These are phyloP conservation scores for Teunomyces cretensis DNA, from an alignment of 805 yeast species.

Conservation along the genomic window DNA sequence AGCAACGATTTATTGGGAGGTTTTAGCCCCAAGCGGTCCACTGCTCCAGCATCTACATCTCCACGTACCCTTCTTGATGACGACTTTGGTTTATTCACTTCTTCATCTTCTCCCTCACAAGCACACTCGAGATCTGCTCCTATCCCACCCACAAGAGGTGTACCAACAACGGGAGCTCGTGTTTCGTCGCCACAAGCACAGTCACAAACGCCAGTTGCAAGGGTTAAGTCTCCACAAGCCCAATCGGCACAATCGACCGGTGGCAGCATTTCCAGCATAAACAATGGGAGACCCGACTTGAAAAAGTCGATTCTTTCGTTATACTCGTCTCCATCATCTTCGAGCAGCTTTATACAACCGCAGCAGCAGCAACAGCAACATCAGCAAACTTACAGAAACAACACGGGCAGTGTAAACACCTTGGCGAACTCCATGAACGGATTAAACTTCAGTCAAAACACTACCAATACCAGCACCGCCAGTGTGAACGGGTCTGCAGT, in stretches of 20 bases:
- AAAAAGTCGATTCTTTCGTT: constrained; percentile 89
- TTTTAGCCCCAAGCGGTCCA: background rate
- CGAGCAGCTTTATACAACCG: constrained; percentile 35
- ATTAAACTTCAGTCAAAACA: constrained; percentile 14
- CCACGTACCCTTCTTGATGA: constrained; percentile 29
- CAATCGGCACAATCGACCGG: constrained; percentile 38
- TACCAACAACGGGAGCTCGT: constrained; percentile 6
- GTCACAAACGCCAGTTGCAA: constrained; percentile 3
- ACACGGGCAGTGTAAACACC: constrained; percentile 9
- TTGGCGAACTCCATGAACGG: constrained; percentile 21
- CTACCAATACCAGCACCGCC: background rate
- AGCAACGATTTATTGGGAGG: background rate
- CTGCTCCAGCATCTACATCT: background rate
- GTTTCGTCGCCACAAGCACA: constrained; percentile 9
- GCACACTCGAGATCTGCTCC: constrained; percentile 5
- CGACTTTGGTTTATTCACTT: constrained; percentile 42
- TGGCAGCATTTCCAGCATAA: constrained; percentile 22
- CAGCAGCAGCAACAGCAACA: no score
- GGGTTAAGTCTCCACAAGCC: constrained; percentile 7
- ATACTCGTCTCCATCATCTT: constrained; percentile 63
- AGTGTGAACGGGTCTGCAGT: constrained; percentile 8
- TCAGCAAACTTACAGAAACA: constrained; percentile 5
- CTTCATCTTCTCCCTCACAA: constrained; percentile 23
- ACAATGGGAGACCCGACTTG: constrained; percentile 67
- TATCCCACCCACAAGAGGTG: constrained; percentile 2